These are phyloP conservation scores for Aspergillus tanneri DNA, from an alignment of 2,329 filamentous ascomycete genomes.

Conservation along the genomic window DNA sequence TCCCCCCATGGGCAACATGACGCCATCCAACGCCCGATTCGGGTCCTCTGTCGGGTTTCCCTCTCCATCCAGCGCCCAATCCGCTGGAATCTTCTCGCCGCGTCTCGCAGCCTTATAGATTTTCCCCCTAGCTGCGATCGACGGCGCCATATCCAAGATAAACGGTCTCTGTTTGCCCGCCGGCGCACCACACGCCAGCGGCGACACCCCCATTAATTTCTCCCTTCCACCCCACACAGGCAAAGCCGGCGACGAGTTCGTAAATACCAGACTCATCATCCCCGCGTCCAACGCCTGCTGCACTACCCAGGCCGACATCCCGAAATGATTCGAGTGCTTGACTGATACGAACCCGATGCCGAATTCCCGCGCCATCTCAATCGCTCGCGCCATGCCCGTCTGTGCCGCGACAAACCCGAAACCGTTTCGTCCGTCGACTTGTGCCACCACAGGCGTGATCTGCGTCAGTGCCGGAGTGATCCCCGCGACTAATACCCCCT, in stretches of 20 bases:
- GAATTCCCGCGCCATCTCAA: slow-evolving; percentile 61
- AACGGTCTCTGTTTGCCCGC: slow-evolving; percentile 61
- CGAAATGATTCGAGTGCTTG: slow-evolving; percentile 77
- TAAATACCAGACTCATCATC: slow-evolving; percentile 70
- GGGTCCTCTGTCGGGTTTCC: slow-evolving; percentile 72
- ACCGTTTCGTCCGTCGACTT: slow-evolving; percentile 66
- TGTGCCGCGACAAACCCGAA: slow-evolving; percentile 74
- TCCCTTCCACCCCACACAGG: slow-evolving; percentile 68
- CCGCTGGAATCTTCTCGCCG: slow-evolving; percentile 44
- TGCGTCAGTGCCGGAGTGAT: slow-evolving; percentile 60
- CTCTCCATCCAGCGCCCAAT: slow-evolving; percentile 74
- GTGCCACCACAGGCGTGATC: slow-evolving; percentile 69
- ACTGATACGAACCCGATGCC: slow-evolving; percentile 76
- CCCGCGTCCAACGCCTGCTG: slow-evolving; percentile 71
- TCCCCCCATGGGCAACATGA: slow-evolving; percentile 84
- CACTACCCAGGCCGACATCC: slow-evolving; percentile 79
- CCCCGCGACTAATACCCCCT: slow-evolving; percentile 63
- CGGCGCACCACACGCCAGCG: slow-evolving; percentile 72
- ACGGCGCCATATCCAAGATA: slow-evolving; percentile 49
- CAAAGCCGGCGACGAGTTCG: slow-evolving; percentile 69
- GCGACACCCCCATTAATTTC: slow-evolving; percentile 71
- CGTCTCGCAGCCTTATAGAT: slow-evolving; percentile 47
- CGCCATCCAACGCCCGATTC: slow-evolving; percentile 66
- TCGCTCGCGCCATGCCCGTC: slow-evolving; percentile 64
- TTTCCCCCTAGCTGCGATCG: slow-evolving; percentile 47